Percentiles rank a stretch among this genome's conserved stretches.
These are phyloP conservation scores for Thelonectria discophora DNA, from an alignment of 2,329 filamentous ascomycete species.

Conservation along the genomic window DNA sequence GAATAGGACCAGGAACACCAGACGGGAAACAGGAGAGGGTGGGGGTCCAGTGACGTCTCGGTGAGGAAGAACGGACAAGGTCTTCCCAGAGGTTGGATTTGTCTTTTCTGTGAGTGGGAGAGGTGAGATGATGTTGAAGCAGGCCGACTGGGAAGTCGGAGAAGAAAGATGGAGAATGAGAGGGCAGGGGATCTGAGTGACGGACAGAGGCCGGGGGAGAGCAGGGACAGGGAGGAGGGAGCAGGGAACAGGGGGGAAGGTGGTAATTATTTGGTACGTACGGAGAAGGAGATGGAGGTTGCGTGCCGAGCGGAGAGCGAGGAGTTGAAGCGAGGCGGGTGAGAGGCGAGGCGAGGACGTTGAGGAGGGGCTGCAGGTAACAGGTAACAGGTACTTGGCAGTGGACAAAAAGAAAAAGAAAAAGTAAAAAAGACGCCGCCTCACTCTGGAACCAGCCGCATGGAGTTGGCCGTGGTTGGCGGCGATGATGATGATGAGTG, in stretches of 20 bases:
- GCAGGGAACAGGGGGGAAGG: background rate
- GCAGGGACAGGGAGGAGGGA: conserved; percentile 10
- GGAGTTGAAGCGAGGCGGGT: background rate
- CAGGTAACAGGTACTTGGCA: background rate
- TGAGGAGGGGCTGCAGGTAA: background rate
- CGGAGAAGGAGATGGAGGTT: no score
- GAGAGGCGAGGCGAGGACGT: no score
- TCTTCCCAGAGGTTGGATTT: conserved; percentile 9
- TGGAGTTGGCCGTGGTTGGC: background rate
- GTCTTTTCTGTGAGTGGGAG: conserved; percentile 23
- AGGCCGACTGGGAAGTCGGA: conserved; percentile 17
- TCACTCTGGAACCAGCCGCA: background rate
- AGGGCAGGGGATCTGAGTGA: conserved; percentile 2
- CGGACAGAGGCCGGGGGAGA: background rate
- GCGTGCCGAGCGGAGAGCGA: background rate
- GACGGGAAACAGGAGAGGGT: conserved; percentile 37
- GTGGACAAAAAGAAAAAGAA: conserved; percentile 18
- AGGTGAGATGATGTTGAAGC: conserved; percentile 33
- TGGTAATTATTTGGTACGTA: background rate
- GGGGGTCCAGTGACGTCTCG: conserved; percentile 37
- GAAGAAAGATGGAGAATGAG: conserved; percentile 20
- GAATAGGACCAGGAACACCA: conserved; percentile 27
- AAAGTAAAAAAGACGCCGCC: no score
- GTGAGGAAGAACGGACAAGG: conserved; percentile 41
- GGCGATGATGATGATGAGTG: conserved; percentile 23